Evolutionary conservation across 305 asterid species (phyloP), one percentile per base, ranked within the genome.

Genomic region (Plantago rigida): DNA sequence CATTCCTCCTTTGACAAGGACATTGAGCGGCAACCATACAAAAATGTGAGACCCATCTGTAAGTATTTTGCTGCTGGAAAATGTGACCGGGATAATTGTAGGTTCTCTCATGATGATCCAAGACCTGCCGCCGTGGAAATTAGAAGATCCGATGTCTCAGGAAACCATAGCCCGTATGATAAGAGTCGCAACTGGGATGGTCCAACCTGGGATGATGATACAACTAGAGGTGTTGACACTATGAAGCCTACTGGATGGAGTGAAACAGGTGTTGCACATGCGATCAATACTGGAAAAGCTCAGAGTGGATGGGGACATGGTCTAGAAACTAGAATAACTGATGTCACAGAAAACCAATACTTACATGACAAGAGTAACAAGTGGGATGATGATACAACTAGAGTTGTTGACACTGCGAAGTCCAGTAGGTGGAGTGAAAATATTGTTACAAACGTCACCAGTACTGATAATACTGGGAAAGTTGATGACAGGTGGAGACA

Each of bases 51-150:
- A 70, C 71, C 76, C 7, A 19, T 76, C 22, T 90, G 97, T 85
- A 86, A 80, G 77, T 90, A 67, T 73, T 87, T 87, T 71, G 82
- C 80, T 13, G 90, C 82, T 9, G 97, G 96, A 34, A 85, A 76
- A 57, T 90, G 97, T 69, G 81, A 78, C 26, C 72, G 88, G 51
- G 81, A 71, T 56, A 77, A 82, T 69, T 90, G 96, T 79, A 76
- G 77, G 74, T 90, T 85, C 71, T 79, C 94, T 79, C 97, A 90
- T 60, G 92, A 84, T 59, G 81, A 72, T 73, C 62, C 81, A 39
- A 72, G 72, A 36, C 44, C 61, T 62, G 68, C 66, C 56, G 70
- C 71, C 59, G 74, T 62, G 50, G 95, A 84, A 52, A 71, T 57
- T 58, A 69, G 82, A 70, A 76, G 47, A 60, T 74, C 61, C 67